Base-by-base conservation (phyloP, 2,329 filamentous ascomycete species). In the Ophiostoma quercus region DNA sequence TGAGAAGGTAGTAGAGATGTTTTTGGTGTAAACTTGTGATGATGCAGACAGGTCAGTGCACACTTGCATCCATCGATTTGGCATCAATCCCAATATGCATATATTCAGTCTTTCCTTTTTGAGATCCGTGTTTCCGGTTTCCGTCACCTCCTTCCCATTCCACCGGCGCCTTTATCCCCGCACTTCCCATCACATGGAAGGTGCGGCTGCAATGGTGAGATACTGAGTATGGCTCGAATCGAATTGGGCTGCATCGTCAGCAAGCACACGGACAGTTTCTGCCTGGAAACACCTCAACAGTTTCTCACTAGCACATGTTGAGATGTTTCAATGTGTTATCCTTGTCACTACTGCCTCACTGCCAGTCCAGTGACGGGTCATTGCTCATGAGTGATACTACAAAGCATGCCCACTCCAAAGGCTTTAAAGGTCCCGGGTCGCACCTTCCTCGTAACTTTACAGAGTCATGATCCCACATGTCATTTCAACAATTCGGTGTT, bases 251-350 rank as follows among this genome's bases (percentile, higher is more conserved):
- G 51, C 51, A 57, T 57, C 51, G 12, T 57, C 51, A 41, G 12
- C 51, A 22, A n/a, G 8, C 47, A 57, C n/a, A 57, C 51, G 25
- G 14, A 22, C 7, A 22, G 16, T 11, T 54, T 22, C 19, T 54
- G 47, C 47, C 47, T 54, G n/a, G 47, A 22, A n/a, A 12, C 47
- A 8, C 22, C 47, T 22, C 47, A 54, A 54, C 47, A 54, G 6
- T 54, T 54, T 22, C 47, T 57, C n/a, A 57, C 51, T 57, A 57
- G n/a, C 51, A 57, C n/a, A 47, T 57, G 51, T 57, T 57, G 51
- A 57, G 51, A 16, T 57, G 51, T 57, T 57, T 57, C 51, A 57
- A 57, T 25, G 51, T 57, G 51, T 25, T 25, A 14, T 14, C 51
- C 51, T 25, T 57, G 51, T 57, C 51, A 57, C 51, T 57, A 25